phyloP scores from a whole-genome alignment of 2,329 filamentous ascomycete genomes.

The Colletotrichum coccodes region DNA sequence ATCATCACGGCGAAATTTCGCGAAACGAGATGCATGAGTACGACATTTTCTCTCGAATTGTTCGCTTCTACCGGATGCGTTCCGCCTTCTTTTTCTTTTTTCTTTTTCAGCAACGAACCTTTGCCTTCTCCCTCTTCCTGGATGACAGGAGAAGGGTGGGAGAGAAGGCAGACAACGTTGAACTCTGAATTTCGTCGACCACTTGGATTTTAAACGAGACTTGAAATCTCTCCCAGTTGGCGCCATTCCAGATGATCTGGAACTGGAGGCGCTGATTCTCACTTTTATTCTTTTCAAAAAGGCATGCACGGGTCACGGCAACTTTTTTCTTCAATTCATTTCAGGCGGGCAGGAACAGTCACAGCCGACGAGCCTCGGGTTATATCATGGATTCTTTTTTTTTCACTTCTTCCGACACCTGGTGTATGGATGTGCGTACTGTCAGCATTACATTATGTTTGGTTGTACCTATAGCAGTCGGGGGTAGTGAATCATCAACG shows the following conservation, averaged over 20 bases:
- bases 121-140: neutral
- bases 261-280: constrained; percentile 16
- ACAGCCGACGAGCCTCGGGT: constrained; percentile 8
- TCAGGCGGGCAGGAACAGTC: constrained; percentile 22
- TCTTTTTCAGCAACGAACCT: neutral
- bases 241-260: constrained; percentile 15
- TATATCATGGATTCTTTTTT: neutral
- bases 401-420: constrained; percentile 2
- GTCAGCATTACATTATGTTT: constrained; percentile 9
- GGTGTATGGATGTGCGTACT: constrained; percentile 16
- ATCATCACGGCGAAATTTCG: constrained; percentile 17
- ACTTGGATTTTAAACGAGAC: constrained; percentile 2
- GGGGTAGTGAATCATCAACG: neutral
- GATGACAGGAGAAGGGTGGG: too few species aligned
- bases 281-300: constrained; percentile 14
- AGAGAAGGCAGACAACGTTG: neutral
- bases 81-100: neutral
- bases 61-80: constrained; percentile 12
- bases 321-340: constrained; percentile 11
- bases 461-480: constrained; percentile 10
- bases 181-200: neutral
- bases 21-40: constrained; percentile 33
- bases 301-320: constrained; percentile 25
- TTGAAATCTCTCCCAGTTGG: neutral
- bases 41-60: constrained; percentile 24